Evolutionary conservation across 192 early-diverging fungal genomes (phyloP).

Genomic region (Rhizoclosmatium sp.): DNA sequence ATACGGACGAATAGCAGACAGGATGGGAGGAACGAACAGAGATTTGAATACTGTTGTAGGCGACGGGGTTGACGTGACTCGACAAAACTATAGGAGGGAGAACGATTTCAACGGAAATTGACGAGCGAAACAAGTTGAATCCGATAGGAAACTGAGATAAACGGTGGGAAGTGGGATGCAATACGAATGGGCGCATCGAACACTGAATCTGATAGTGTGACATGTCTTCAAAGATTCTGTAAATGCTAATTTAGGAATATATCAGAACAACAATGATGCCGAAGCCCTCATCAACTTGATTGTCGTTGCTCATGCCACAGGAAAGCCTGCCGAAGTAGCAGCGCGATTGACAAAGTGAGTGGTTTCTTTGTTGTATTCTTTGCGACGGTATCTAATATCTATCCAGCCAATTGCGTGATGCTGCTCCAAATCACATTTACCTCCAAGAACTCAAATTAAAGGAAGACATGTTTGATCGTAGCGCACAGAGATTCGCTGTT

Average conservation of each 20-base stretch:
- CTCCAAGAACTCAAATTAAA: slow-evolving; percentile 80
- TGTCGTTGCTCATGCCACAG: slow-evolving; percentile 72
- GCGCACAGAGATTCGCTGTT: slow-evolving; percentile 40
- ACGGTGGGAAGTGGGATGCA: too few relatives aligned
- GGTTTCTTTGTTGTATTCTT: neutral
- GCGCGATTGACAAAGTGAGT: slow-evolving; percentile 71
- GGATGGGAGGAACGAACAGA: neutral
- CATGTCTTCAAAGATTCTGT: too few relatives aligned
- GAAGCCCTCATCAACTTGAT: slow-evolving; percentile 90
- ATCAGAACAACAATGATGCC: slow-evolving; percentile 71
- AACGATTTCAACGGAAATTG: too few relatives aligned
- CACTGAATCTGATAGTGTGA: too few relatives aligned
- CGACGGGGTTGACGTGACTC: neutral
- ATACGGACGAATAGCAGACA: neutral
- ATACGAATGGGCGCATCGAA: too few relatives aligned
- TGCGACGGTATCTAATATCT: too few relatives aligned
- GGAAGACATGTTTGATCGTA: slow-evolving; percentile 82
- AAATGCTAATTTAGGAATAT: neutral
- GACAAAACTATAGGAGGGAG: neutral
- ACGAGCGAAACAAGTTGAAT: too few relatives aligned
- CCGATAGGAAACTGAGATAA: too few relatives aligned
- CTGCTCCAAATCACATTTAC: slow-evolving; percentile 79
- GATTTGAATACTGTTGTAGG: neutral
- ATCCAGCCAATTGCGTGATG: slow-evolving; percentile 75
- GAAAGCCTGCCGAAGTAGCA: slow-evolving; percentile 73